Percentiles rank a stretch among this genome's conserved stretches.
These are phyloP conservation scores for Brassica juncea DNA, from an alignment of 345 rosid genomes.

Conservation along the genomic window DNA sequence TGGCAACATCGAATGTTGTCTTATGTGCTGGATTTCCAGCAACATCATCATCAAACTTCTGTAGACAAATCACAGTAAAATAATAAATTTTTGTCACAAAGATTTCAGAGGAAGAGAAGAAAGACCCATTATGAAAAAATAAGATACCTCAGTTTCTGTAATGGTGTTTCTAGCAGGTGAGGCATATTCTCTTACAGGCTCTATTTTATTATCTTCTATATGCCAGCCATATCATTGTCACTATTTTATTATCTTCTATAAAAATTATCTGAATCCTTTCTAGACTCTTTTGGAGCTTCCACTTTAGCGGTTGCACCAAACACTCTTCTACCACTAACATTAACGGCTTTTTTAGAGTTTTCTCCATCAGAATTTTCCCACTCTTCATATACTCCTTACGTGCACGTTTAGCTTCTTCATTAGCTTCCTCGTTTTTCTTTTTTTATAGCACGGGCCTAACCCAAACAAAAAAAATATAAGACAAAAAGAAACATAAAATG, in stretches of 20 bases:
- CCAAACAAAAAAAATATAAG: background rate
- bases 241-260: conserved; percentile 57
- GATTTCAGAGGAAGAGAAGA: background rate
- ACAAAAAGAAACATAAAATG: background rate
- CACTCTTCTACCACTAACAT: conserved; percentile 69
- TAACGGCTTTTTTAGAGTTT: conserved; percentile 40
- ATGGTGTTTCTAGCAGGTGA: conserved; percentile 45
- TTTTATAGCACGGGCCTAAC: conserved; percentile 73
- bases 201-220: conserved; percentile 41
- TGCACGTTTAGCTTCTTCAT: no score
- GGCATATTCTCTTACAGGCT: conserved; percentile 34
- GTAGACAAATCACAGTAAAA: conserved; percentile 23
- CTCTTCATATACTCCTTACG: conserved; percentile 47
- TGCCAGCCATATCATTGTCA: conserved; percentile 55
- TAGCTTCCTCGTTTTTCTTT: conserved; percentile 64
- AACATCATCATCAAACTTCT: conserved; percentile 52
- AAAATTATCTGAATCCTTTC: conserved; percentile 35
- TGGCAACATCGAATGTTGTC: conserved; percentile 36
- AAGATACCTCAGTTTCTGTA: conserved; percentile 49
- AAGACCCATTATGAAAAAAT: background rate
- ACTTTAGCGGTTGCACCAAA: conserved; percentile 60
- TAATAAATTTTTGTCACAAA: background rate
- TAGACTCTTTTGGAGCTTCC: conserved; percentile 39
- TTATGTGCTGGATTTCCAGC: conserved; percentile 53
- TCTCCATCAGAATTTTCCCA: conserved; percentile 55